Evolutionary conservation across 495 filamentous ascomycete species (phyloP).

Genomic region (Podospora pseudoanserina): DNA sequence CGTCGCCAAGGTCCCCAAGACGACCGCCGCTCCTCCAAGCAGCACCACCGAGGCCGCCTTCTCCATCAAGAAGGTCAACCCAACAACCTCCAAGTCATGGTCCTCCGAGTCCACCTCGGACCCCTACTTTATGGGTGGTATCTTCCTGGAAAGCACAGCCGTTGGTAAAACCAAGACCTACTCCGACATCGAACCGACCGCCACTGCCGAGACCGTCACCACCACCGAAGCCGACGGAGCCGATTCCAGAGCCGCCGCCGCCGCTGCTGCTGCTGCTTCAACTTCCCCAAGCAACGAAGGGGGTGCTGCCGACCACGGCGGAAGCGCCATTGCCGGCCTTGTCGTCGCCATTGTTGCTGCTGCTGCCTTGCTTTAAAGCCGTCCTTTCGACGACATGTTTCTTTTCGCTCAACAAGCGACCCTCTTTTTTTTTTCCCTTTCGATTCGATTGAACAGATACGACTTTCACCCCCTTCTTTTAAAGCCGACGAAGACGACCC

Average conservation of each 20-base stretch:
- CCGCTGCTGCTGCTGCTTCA: not conserved
- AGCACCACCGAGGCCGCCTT: not conserved
- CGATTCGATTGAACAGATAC: not conserved
- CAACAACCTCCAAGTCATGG: conserved; percentile 13
- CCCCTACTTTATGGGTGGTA: conserved; percentile 18
- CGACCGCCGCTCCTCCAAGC: not conserved
- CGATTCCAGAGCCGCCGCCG: not conserved
- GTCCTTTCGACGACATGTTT: not conserved
- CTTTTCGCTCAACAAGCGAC: not conserved
- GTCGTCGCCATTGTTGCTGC: conserved; percentile 48
- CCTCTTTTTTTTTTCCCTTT: not conserved
- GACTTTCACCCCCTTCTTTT: not conserved
- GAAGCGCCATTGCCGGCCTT: conserved; percentile 43
- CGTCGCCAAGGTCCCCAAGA: not conserved
- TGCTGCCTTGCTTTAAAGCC: conserved; percentile 38
- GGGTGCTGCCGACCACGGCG: conserved; percentile 36
- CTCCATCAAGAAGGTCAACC: conserved; percentile 19
- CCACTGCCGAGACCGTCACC: conserved; percentile 8
- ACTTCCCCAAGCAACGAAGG: conserved; percentile 38
- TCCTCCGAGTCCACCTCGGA: conserved; percentile 16
- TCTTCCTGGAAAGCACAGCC: conserved; percentile 36
- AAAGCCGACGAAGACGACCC: not conserved
- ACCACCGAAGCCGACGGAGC: conserved; percentile 6
- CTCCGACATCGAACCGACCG: conserved; percentile 9
- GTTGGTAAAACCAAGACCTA: conserved; percentile 16